Conservation (phyloP, 192 early-diverging fungal species). For the Backusella tarrabulga region DNA sequence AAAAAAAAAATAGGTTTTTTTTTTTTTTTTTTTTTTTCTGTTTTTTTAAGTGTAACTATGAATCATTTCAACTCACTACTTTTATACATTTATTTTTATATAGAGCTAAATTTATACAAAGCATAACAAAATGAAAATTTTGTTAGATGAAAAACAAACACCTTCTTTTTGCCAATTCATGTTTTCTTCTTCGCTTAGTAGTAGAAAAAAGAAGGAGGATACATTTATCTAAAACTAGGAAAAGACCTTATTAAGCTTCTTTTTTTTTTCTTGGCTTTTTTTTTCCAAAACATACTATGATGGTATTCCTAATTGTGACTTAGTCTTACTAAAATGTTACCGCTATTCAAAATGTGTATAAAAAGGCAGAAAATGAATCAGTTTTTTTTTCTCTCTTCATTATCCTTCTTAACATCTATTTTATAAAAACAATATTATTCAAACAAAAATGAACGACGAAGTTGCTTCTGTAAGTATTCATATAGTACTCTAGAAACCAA, state of each 20-base stretch:
- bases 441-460: background rate
- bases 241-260: background rate
- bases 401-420: background rate
- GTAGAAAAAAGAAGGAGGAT: background rate
- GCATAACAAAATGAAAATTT: background rate
- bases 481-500: background rate
- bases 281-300: background rate
- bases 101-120: background rate
- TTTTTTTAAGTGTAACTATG: background rate
- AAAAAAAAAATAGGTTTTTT: background rate
- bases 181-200: background rate
- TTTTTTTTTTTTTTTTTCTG: background rate
- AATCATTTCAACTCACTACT: background rate
- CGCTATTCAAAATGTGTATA: background rate
- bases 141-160: background rate
- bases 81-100: background rate
- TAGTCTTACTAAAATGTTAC: background rate
- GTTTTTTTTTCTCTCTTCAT: background rate
- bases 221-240: background rate
- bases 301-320: background rate
- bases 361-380: background rate
- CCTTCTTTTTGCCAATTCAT: no score
- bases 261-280: constrained; percentile 1
- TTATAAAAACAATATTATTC: background rate
- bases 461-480: background rate